Base-by-base conservation (phyloP, 2,329 filamentous ascomycete genomes). In the Ophiostoma quercus region DNA sequence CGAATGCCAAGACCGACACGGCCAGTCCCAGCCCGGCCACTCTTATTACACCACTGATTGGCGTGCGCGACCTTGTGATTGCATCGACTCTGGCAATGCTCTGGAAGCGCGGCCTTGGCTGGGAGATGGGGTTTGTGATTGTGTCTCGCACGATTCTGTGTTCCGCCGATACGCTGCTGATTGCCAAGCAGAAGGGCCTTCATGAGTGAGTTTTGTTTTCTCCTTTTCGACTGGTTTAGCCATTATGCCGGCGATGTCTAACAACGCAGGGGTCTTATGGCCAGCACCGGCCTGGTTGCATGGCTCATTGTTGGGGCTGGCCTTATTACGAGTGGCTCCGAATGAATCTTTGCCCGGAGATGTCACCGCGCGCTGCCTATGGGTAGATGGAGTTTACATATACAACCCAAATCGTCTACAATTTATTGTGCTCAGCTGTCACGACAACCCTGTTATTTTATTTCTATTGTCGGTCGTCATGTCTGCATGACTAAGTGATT, bases 41-140 rank as follows among this genome's bases (percentile, higher is more conserved):
- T n/a, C 68, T 73, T 41, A 62, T 74, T 43, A 14, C 69, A 12
- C 73, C 71, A 39, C 69, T 75, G 34, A 71, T 73, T 41, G 73
- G 72, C 7, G 71, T 70, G n/a, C 71, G 73, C 57, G 72, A 73
- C 62, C 51, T 74, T 11, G 71, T 69, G 54, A 71, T 75, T 69
- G 72, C 72, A 7, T 67, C 70, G 29, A 68, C 71, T 34, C 70
- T 74, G 4, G 71, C 71, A 25, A 69, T 67, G 25, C 69, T 75
- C 43, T 67, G 70, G 57, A 63, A 69, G 12, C 66, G 69, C 65
- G 25, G 67, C 11, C 69, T 71, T 57, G 67, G 60, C 11, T 57
- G 67, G 60, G 74, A 74, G 70, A 73, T 72, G 69, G 73, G 73
- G 7, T 72, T 71, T n/a, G 66, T 74, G 32, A 72, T 73, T n/a